Conservation (phyloP, 225 moss, liverwort and hornwort species). For the Bryum argenteum region DNA sequence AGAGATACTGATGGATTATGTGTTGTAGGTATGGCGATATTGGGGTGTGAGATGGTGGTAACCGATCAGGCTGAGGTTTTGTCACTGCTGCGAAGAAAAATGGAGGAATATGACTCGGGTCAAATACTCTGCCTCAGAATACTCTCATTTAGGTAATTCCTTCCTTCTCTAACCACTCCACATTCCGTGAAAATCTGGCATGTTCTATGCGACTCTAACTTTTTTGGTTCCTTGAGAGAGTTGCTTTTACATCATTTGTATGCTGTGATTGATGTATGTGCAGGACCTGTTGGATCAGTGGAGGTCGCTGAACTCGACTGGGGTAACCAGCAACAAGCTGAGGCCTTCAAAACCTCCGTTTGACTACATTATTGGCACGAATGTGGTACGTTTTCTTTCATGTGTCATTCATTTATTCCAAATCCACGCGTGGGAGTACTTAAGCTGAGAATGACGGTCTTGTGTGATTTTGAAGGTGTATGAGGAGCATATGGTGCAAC, state of each 20-base stretch:
- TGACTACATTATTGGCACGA: conserved; percentile 95
- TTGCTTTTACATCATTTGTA: too few species aligned
- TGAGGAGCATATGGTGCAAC: conserved; percentile 79
- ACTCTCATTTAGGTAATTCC: conserved; percentile 61
- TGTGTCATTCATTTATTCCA: not conserved
- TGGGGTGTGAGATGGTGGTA: conserved; percentile 85
- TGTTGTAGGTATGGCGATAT: conserved; percentile 77
- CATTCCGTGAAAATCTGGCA: not conserved
- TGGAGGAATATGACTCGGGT: conserved; percentile 84
- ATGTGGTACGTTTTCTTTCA: conserved; percentile 58
- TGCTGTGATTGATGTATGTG: conserved; percentile 25
- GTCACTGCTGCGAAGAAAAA: conserved; percentile 76
- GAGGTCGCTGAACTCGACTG: conserved; percentile 89
- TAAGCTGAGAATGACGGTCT: not conserved
- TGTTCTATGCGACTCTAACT: not conserved
- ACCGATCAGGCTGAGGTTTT: conserved; percentile 69
- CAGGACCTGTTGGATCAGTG: conserved; percentile 82
- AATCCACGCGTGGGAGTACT: not conserved
- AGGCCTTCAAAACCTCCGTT: conserved; percentile 77
- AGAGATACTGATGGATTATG: not conserved
- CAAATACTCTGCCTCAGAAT: conserved; percentile 68
- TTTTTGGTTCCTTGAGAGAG: too few species aligned
- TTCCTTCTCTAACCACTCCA: not conserved
- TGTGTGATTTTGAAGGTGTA: conserved; percentile 62
- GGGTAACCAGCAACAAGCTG: conserved; percentile 74